These are phyloP conservation scores for Vitis hybrid DNA, from an alignment of 177 flowering plant genomes.

Conservation along the genomic window DNA sequence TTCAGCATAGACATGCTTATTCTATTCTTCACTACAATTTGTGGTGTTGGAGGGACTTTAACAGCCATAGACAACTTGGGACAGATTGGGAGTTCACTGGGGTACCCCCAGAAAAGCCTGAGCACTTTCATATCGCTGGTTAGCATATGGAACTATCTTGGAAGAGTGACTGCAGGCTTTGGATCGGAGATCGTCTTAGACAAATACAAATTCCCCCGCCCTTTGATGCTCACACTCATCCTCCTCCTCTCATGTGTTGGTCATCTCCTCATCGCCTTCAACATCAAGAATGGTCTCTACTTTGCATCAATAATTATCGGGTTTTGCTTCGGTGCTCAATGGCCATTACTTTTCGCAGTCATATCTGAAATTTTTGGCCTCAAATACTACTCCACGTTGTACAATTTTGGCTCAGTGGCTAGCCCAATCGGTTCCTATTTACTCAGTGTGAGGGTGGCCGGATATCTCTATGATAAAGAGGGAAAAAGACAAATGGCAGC, in stretches of 20 bases:
- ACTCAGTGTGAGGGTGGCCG: slow-evolving; percentile 57
- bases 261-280: slow-evolving; percentile 63
- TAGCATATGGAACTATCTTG: slow-evolving; percentile 80
- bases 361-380: slow-evolving; percentile 58
- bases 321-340: slow-evolving; percentile 59
- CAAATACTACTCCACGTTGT: slow-evolving; percentile 52
- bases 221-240: slow-evolving; percentile 49
- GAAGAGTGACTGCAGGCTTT: slow-evolving; percentile 64
- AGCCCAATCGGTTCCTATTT: slow-evolving; percentile 67
- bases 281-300: slow-evolving; percentile 37
- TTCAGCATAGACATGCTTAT: slow-evolving; percentile 70
- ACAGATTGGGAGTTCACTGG: slow-evolving; percentile 65
- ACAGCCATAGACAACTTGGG: slow-evolving; percentile 82
- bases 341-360: slow-evolving; percentile 49
- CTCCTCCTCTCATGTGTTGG: slow-evolving; percentile 53
- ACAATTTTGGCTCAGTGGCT: slow-evolving; percentile 55
- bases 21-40: slow-evolving; percentile 51
- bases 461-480: slow-evolving; percentile 60
- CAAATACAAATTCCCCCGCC: slow-evolving; percentile 55
- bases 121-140: slow-evolving; percentile 72
- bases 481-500: slow-evolving; percentile 47
- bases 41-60: slow-evolving; percentile 68
- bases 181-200: slow-evolving; percentile 50
- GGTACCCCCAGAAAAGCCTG: slow-evolving; percentile 48
- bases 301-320: slow-evolving; percentile 47